Evolutionary conservation across 257 asterid species (phyloP).

Genomic region (Nicotiana undulata): DNA sequence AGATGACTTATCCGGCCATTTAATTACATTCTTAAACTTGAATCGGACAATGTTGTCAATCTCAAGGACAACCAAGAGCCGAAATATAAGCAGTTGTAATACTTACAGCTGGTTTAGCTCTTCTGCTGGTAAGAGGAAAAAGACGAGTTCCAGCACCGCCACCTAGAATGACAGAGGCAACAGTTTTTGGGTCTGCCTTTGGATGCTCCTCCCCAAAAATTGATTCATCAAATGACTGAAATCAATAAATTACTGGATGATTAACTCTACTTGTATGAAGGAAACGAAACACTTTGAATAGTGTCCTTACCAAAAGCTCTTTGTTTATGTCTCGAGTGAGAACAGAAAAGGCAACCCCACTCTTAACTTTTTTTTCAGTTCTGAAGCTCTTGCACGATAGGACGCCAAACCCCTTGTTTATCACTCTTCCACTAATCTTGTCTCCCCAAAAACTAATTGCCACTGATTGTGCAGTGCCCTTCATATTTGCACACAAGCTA

Average conservation of each 20-base stretch:
- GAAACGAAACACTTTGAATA: not conserved
- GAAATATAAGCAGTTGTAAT: too few relatives aligned
- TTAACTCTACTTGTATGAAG: not conserved
- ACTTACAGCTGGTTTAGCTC: conserved; percentile 97
- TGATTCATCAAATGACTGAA: conserved; percentile 48
- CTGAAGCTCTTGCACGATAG: conserved; percentile 19
- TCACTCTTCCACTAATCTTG: conserved; percentile 29
- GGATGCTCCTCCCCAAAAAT: conserved; percentile 28
- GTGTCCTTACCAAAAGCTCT: conserved; percentile 43
- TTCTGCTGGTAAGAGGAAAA: conserved; percentile 81
- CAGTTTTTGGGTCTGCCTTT: conserved; percentile 62
- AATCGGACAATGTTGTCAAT: not conserved
- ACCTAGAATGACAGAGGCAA: conserved; percentile 82
- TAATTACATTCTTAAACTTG: not conserved
- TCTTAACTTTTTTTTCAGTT: conserved; percentile 28
- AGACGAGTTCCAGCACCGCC: conserved; percentile 99
- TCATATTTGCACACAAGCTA: conserved; percentile 43
- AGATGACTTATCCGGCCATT: not conserved
- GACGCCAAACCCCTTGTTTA: conserved; percentile 23
- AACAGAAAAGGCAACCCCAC: conserved; percentile 58
- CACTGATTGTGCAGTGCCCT: conserved; percentile 26
- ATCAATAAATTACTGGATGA: conserved; percentile 9
- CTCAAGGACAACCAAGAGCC: not conserved
- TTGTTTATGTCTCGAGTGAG: conserved; percentile 60
- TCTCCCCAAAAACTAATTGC: conserved; percentile 41